These are phyloP conservation scores for Diddensiella santjacobensis DNA, from an alignment of 805 yeast genomes.

Conservation along the genomic window DNA sequence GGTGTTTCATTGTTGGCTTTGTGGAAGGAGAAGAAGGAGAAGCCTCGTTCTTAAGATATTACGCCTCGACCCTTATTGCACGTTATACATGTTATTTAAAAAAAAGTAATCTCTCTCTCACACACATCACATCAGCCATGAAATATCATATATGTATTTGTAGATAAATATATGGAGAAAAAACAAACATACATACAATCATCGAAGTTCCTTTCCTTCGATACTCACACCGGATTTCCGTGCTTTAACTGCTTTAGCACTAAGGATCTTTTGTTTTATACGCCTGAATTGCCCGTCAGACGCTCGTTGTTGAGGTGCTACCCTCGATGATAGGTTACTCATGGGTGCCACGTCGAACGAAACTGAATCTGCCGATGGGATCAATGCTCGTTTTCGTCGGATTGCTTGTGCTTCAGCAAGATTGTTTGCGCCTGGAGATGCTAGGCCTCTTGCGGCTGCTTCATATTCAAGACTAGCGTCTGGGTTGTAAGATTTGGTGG, in stretches of 20 bases:
- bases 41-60: constrained; percentile 89
- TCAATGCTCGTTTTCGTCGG: constrained; percentile 90
- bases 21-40: constrained; percentile 99
- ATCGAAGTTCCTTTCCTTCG: constrained; percentile 48
- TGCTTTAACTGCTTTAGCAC: constrained; percentile 41
- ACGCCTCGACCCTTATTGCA: not conserved
- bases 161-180: constrained; percentile 1
- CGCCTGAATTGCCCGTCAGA: constrained; percentile 67
- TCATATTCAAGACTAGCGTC: constrained; percentile 21
- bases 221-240: constrained; percentile 75
- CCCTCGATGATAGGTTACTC: constrained; percentile 36
- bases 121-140: no score
- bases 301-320: constrained; percentile 48
- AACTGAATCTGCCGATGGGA: constrained; percentile 85
- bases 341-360: constrained; percentile 90
- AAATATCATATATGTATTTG: not conserved
- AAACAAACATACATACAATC: no score
- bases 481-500: constrained; percentile 56
- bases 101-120: not conserved
- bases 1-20: constrained; percentile 99
- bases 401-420: constrained; percentile 87
- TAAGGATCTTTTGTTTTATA: constrained; percentile 55
- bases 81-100: not conserved
- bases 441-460: constrained; percentile 5
- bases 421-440: constrained; percentile 14